phyloP scores from a whole-genome alignment of 192 early-diverging fungal genomes.

The Rhizoclosmatium sp. region DNA sequence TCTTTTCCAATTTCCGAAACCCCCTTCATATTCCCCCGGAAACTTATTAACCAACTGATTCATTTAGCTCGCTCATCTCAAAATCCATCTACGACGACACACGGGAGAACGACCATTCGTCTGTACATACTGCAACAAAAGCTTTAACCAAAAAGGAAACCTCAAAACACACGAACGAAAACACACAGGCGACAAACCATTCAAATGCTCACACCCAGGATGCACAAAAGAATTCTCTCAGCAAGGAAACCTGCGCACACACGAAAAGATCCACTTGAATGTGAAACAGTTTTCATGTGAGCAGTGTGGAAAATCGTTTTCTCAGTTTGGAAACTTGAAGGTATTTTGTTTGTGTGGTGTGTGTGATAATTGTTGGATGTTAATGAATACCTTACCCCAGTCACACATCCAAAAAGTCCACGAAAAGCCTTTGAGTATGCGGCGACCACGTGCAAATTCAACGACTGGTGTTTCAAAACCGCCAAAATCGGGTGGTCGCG shows the following conservation, averaged over 20 bases:
- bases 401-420: constrained; percentile 39
- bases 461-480: constrained; percentile 9
- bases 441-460: constrained; percentile 26
- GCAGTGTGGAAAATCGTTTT: constrained; percentile 76
- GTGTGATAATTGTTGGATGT: too few species aligned
- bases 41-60: background rate
- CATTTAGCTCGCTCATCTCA: constrained; percentile 71
- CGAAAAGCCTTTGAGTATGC: constrained; percentile 17
- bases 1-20: background rate
- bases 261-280: constrained; percentile 79
- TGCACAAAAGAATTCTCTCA: constrained; percentile 85
- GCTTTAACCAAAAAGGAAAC: constrained; percentile 84
- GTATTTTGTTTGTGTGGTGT: constrained; percentile 11
- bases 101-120: constrained; percentile 64
- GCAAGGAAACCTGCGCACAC: constrained; percentile 83
- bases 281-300: constrained; percentile 79
- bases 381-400: background rate
- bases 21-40: background rate
- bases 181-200: constrained; percentile 63
- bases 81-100: constrained; percentile 73
- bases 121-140: constrained; percentile 67
- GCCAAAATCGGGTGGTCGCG: background rate
- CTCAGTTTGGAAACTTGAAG: constrained; percentile 72
- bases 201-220: constrained; percentile 68
- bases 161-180: constrained; percentile 69